Conservation (phyloP, 768 basidiomycete species). For the Rhodotorula kratochvilovae region DNA sequence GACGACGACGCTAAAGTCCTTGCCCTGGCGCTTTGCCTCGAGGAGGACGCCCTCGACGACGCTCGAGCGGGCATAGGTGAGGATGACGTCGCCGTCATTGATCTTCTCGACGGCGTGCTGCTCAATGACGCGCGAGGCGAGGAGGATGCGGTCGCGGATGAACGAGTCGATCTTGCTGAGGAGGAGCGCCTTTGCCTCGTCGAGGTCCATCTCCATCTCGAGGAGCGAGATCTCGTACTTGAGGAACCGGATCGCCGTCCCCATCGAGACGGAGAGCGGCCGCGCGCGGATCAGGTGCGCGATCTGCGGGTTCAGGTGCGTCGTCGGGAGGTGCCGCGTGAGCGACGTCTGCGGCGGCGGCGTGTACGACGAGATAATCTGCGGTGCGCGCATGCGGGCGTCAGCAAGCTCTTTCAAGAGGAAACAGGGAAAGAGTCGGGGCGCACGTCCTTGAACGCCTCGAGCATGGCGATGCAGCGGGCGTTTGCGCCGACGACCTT, state of each 20-base stretch:
- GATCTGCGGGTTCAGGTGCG: slow-evolving; percentile 87
- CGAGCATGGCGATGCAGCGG: slow-evolving; percentile 84
- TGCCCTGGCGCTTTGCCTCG: slow-evolving; percentile 67
- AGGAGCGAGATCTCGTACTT: slow-evolving; percentile 91
- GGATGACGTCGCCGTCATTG: slow-evolving; percentile 82
- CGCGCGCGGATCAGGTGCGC: slow-evolving; percentile 79
- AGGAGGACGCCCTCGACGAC: slow-evolving; percentile 86
- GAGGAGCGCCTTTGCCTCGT: slow-evolving; percentile 87
- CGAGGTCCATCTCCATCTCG: slow-evolving; percentile 88
- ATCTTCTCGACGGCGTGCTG: slow-evolving; percentile 86
- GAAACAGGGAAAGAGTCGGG: not conserved
- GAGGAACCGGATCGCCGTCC: slow-evolving; percentile 86
- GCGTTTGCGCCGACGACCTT: slow-evolving; percentile 92
- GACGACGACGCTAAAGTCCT: slow-evolving; percentile 80
- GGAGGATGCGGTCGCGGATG: slow-evolving; percentile 85
- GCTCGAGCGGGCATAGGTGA: slow-evolving; percentile 92
- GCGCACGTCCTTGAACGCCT: slow-evolving; percentile 82
- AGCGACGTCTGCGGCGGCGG: slow-evolving; percentile 82
- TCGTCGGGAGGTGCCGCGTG: slow-evolving; percentile 77
- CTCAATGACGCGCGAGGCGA: slow-evolving; percentile 89
- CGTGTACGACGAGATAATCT: slow-evolving; percentile 87
- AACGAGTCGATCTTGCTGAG: slow-evolving; percentile 85
- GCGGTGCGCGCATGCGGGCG: slow-evolving; percentile 40
- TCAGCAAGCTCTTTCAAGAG: not conserved
- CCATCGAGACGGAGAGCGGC: slow-evolving; percentile 89